Evolutionary conservation across 352 stramenopile genomes (phyloP).

Genomic region (Phytophthora fragariaefolia): DNA sequence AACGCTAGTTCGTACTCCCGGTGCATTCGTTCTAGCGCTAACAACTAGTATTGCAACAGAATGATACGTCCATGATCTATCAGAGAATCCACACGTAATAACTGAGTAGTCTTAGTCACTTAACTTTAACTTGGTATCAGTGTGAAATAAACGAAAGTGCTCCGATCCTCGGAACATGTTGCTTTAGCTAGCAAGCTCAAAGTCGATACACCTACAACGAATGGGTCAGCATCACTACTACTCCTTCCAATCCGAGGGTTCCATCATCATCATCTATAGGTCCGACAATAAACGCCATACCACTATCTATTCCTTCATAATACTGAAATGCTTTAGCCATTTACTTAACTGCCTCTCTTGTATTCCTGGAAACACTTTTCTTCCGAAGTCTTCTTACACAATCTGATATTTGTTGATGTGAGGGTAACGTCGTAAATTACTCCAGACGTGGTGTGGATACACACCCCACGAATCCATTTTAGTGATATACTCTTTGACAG

Average conservation of each 20-base stretch:
- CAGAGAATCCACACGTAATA: constrained; percentile 12
- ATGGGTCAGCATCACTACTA: neutral
- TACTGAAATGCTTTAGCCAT: neutral
- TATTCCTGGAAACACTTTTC: neutral
- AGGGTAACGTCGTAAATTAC: neutral
- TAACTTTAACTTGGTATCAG: constrained; percentile 3
- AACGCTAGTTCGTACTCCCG: constrained; percentile 1
- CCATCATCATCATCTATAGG: neutral
- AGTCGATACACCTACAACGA: constrained; percentile 6
- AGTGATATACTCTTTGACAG: neutral
- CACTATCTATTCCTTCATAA: neutral
- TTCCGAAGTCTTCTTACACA: neutral
- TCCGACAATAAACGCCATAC: neutral
- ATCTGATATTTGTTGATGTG: neutral
- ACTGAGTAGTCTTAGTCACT: constrained; percentile 12
- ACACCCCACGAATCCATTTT: neutral
- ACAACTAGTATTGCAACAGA: neutral
- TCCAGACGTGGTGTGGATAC: neutral
- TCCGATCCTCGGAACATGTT: neutral
- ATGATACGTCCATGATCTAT: neutral
- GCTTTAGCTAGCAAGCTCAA: neutral
- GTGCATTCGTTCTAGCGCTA: constrained; percentile 4
- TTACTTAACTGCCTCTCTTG: neutral
- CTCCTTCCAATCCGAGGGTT: neutral
- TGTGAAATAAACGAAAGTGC: constrained; percentile 11